Conservation (phyloP, 805 yeast genomes). For the Hanseniaspora lachancei region DNA sequence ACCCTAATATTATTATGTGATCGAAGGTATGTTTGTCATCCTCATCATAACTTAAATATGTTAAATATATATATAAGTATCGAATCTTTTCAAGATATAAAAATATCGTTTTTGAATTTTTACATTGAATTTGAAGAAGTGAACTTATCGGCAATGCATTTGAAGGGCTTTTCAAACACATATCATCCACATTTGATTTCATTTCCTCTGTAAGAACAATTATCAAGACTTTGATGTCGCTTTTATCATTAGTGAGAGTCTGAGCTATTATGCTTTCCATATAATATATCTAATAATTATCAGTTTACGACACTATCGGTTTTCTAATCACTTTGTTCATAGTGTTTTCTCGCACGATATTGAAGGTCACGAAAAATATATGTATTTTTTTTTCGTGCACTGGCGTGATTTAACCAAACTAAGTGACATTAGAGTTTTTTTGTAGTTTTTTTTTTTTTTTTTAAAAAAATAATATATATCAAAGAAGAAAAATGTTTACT, state of each 20-base stretch:
- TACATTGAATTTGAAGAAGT: conserved; percentile 22
- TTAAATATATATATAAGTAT: conserved; percentile 26
- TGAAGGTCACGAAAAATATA: too few species aligned
- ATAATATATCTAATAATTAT: background rate
- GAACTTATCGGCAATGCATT: background rate
- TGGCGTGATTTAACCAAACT: too few species aligned
- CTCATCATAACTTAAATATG: conserved; percentile 22
- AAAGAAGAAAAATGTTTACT: background rate
- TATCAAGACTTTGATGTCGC: background rate
- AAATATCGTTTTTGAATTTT: conserved; percentile 20
- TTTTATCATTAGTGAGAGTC: background rate
- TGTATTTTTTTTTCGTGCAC: too few species aligned
- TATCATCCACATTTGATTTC: background rate
- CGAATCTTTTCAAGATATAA: conserved; percentile 24
- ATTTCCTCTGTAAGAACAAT: conserved; percentile 5
- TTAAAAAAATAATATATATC: background rate
- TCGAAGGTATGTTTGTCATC: conserved; percentile 16
- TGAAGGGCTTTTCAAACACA: background rate
- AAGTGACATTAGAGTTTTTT: too few species aligned
- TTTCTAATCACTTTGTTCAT: too few species aligned
- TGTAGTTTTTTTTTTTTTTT: background rate
- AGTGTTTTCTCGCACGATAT: too few species aligned
- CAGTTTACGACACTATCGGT: too few species aligned
- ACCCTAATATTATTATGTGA: conserved; percentile 22
- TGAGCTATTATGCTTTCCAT: conserved; percentile 3